These are phyloP conservation scores for Solanum phureja DNA, from an alignment of 257 asterid species.

Conservation along the genomic window DNA sequence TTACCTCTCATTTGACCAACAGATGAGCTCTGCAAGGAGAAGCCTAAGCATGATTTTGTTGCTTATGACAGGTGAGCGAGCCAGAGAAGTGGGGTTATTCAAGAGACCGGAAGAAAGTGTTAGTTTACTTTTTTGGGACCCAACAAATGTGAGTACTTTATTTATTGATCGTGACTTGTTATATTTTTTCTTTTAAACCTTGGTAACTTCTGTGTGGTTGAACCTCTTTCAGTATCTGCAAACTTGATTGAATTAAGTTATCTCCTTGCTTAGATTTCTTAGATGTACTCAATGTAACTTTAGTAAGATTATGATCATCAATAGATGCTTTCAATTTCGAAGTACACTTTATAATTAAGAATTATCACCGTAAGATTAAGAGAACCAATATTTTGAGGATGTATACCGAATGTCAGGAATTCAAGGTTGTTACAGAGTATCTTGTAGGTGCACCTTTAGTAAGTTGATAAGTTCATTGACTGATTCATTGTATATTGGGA, in stretches of 20 bases:
- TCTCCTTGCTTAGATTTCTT: not conserved
- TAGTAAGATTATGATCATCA: not conserved
- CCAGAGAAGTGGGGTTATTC: conserved; percentile 82
- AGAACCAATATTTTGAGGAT: not conserved
- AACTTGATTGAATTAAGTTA: not conserved
- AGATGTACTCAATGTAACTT: not conserved
- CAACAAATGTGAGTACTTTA: conserved; percentile 66
- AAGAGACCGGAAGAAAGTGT: conserved; percentile 66
- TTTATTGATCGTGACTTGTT: not conserved
- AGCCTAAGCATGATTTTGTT: conserved; percentile 1
- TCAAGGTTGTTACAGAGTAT: not conserved
- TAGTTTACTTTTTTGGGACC: conserved; percentile 77
- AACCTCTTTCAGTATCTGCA: not conserved
- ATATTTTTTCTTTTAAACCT: not conserved
- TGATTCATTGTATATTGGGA: not conserved
- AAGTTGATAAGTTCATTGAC: not conserved
- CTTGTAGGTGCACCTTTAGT: not conserved
- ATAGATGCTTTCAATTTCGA: not conserved
- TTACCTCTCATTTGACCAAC: not conserved
- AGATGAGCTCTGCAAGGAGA: not conserved
- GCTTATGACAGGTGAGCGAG: conserved; percentile 66
- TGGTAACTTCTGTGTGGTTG: not conserved
- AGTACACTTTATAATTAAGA: not conserved
- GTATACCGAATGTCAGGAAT: not conserved
- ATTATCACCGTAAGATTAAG: not conserved